phyloP scores from a whole-genome alignment of 352 stramenopile genomes.

The Pythium sukuiense region DNA sequence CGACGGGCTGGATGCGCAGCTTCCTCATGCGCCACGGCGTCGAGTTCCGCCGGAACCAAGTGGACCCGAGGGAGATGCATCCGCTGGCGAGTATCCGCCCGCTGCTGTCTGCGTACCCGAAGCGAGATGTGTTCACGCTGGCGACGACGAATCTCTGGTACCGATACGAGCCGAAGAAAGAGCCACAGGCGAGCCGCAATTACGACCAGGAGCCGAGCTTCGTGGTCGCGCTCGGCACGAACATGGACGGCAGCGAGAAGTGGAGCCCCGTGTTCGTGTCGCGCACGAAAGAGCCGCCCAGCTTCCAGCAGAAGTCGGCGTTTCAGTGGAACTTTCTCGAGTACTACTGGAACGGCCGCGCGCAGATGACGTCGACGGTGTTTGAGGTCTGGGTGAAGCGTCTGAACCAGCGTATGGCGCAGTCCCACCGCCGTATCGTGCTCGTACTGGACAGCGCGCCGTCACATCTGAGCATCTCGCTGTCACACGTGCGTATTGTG shows the following conservation, averaged over 20 bases:
- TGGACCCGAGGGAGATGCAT: slow-evolving; percentile 13
- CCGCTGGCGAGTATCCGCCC: slow-evolving; percentile 1
- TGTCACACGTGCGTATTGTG: slow-evolving; percentile 20
- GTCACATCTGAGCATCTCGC: slow-evolving; percentile 13
- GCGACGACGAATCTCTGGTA: slow-evolving; percentile 24
- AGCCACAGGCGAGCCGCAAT: not conserved
- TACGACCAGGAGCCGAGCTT: slow-evolving; percentile 14
- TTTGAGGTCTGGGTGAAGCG: slow-evolving; percentile 25
- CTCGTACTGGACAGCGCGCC: slow-evolving; percentile 23
- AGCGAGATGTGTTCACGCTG: slow-evolving; percentile 27
- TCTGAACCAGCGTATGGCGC: slow-evolving; percentile 26
- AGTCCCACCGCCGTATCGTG: slow-evolving; percentile 20
- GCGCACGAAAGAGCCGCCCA: slow-evolving; percentile 22
- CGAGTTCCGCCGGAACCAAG: slow-evolving; percentile 32
- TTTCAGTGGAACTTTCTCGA: slow-evolving; percentile 29
- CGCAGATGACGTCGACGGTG: slow-evolving; percentile 27
- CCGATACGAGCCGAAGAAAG: slow-evolving; percentile 22
- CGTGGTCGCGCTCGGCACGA: slow-evolving; percentile 17
- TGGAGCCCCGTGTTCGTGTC: slow-evolving; percentile 22
- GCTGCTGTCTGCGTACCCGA: slow-evolving; percentile 15
- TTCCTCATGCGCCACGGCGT: slow-evolving; percentile 61
- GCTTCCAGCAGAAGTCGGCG: slow-evolving; percentile 27
- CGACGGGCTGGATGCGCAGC: slow-evolving; percentile 60
- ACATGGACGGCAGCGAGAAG: slow-evolving; percentile 25
- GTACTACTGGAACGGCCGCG: slow-evolving; percentile 24